These are phyloP conservation scores for Aspergillus wentii DNA, from an alignment of 495 filamentous ascomycete genomes.

Conservation along the genomic window DNA sequence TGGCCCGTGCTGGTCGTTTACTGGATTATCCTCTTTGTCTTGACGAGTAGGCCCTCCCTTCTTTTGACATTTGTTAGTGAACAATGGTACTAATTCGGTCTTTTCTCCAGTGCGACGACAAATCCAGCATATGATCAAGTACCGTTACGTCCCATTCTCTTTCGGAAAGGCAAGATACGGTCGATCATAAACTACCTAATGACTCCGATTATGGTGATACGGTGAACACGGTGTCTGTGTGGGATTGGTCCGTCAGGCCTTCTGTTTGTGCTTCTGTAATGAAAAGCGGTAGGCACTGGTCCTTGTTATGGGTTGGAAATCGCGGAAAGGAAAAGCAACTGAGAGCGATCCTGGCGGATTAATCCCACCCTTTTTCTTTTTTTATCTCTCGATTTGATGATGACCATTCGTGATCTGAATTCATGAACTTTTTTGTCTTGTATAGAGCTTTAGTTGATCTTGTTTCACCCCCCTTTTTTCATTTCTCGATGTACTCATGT, in stretches of 20 bases:
- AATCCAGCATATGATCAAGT: constrained; percentile 99
- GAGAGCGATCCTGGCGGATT: too few species aligned
- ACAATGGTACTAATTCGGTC: neutral
- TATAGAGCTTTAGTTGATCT: constrained; percentile 12
- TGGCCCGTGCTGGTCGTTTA: constrained; percentile 98
- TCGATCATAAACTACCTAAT: constrained; percentile 25
- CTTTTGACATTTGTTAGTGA: neutral
- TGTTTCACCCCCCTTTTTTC: constrained; percentile 3
- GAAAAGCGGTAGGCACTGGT: too few species aligned
- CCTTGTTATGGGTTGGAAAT: too few species aligned
- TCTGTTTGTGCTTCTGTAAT: too few species aligned
- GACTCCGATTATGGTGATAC: too few species aligned
- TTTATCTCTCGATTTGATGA: constrained; percentile 6
- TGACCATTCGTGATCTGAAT: constrained; percentile 9
- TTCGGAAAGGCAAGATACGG: constrained; percentile 84
- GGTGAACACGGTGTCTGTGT: too few species aligned
- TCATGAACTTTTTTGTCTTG: constrained; percentile 10
- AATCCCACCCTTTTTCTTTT: neutral
- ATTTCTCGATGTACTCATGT: constrained; percentile 1
- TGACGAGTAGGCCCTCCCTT: constrained; percentile 73
- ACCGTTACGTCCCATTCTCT: constrained; percentile 95
- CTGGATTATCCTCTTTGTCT: constrained; percentile 90
- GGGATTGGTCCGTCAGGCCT: too few species aligned
- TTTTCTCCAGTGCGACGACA: constrained; percentile 77
- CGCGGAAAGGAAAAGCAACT: too few species aligned